Base-by-base conservation (phyloP, 805 yeast species). In the Sugiyamaella smithiae region DNA sequence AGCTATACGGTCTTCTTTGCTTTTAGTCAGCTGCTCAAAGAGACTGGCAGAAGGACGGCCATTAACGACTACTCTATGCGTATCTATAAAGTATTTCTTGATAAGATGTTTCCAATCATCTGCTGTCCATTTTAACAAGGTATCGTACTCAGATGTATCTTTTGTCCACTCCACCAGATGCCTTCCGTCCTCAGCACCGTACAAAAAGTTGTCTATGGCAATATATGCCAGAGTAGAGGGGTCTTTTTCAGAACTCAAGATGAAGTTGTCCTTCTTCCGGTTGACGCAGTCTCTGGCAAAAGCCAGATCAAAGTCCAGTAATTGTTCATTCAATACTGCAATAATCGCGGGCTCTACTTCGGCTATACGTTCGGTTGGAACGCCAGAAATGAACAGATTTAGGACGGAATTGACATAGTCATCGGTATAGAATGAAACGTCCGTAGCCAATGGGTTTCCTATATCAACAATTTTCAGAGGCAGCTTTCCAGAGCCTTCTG, bases 361-460 rank as follows among this genome's bases (percentile, higher is more conserved):
- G 4, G 17, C 38, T 6, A 88, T 67, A 48, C 70, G 72, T 8
- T 75, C 83, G 0, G 85, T 74, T 2, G 97, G 96, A 6, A 91
- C 93, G 49, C 95, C 91, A 41, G 75, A 74, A 12, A 87, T 65
- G 32, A 55, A 62, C 38, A 83, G 63, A 53, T 77, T 76, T 17
- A 85, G 67, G n/a, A 79, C 80, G 0, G 85, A 76, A 51, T 77
- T 73, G 45, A 78, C 65, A 61, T 76, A 90, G 61, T 87, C 91
- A 55, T 88, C 95, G 1, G 91, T 83, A 60, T 81, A 79, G 56
- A 74, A 82, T 24, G 76, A 81, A 3, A 85, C 72, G 25, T 81
- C 81, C 11, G 88, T 82, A 1, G 97, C 91, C 45, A 81, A 67
- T 0, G 98, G 97, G 42, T 86, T 80, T 23, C 81, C 87, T 42